Evolutionary conservation across 2,329 filamentous ascomycete species (phyloP).

Genomic region (Xenosphaeropsis pyriputrescens): DNA sequence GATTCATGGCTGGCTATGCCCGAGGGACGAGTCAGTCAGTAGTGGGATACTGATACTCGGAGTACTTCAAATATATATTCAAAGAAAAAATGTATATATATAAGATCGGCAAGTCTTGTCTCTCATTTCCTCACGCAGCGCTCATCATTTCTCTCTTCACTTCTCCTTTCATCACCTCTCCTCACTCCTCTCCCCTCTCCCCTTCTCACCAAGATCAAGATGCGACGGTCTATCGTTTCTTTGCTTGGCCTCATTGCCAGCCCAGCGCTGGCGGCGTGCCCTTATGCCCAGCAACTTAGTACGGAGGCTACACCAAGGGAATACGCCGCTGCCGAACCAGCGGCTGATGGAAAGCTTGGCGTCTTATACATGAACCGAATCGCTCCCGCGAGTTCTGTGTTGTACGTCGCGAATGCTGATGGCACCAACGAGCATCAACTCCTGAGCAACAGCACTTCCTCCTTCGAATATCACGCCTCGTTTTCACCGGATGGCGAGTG

Average conservation of each 20-base stretch:
- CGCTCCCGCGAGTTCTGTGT: constrained; percentile 13
- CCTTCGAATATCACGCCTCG: constrained; percentile 23
- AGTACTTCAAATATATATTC: no score
- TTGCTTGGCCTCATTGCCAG: neutral
- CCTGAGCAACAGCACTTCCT: constrained; percentile 12
- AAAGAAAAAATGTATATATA: no score
- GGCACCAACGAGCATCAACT: constrained; percentile 22
- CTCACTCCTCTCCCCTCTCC: no score
- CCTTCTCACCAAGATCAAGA: constrained; percentile 1
- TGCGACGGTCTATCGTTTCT: constrained; percentile 1
- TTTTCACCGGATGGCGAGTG: constrained; percentile 24
- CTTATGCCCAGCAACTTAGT: neutral
- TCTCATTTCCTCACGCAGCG: no score
- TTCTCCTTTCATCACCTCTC: no score
- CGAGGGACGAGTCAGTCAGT: no score
- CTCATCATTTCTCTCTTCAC: no score
- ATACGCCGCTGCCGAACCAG: neutral
- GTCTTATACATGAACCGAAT: constrained; percentile 22
- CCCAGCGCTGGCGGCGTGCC: neutral
- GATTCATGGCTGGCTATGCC: no score
- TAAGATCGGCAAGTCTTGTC: no score
- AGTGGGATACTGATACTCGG: no score
- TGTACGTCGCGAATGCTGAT: constrained; percentile 22
- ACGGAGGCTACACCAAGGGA: neutral
- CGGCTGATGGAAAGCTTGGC: constrained; percentile 3